phyloP scores from a whole-genome alignment of 768 basidiomycete species.

The Suillus bovinus region DNA sequence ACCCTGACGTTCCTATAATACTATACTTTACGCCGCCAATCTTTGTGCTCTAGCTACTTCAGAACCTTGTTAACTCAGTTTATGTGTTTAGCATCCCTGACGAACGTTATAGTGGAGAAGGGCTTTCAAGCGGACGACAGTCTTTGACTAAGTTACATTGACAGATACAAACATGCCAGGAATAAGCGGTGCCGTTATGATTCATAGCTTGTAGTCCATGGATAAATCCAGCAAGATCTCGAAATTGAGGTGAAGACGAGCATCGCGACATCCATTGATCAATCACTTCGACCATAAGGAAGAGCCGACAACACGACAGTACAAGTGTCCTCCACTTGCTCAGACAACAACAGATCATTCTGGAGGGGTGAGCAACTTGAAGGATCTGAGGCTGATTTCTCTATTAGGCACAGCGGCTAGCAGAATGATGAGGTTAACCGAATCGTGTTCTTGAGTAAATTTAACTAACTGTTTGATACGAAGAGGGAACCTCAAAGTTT shows the following conservation, averaged over 20 bases:
- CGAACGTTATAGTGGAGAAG: neutral
- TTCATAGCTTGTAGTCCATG: neutral
- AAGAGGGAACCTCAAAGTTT: conserved; percentile 19
- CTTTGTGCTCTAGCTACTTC: conserved; percentile 12
- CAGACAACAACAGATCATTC: conserved; percentile 50
- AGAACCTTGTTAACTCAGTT: conserved; percentile 13
- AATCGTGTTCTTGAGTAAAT: neutral
- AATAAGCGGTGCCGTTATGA: neutral
- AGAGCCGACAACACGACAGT: conserved; percentile 17
- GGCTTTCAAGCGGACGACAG: too few relatives aligned
- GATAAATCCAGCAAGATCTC: neutral
- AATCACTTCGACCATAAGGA: neutral
- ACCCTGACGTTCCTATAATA: conserved; percentile 2
- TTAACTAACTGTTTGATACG: conserved; percentile 18
- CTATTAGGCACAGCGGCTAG: conserved; percentile 46
- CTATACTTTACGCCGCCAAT: conserved; percentile 7
- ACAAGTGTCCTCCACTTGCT: conserved; percentile 57
- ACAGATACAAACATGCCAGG: neutral
- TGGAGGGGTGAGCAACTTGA: conserved; percentile 34
- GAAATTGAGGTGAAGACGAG: neutral
- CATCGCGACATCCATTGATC: neutral
- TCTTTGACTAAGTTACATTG: too few relatives aligned
- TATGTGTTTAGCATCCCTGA: neutral
- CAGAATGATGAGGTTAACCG: conserved; percentile 32
- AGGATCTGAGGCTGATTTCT: conserved; percentile 24